Conservation (phyloP, 306 rosid species). For the Nissolia schottii region DNA sequence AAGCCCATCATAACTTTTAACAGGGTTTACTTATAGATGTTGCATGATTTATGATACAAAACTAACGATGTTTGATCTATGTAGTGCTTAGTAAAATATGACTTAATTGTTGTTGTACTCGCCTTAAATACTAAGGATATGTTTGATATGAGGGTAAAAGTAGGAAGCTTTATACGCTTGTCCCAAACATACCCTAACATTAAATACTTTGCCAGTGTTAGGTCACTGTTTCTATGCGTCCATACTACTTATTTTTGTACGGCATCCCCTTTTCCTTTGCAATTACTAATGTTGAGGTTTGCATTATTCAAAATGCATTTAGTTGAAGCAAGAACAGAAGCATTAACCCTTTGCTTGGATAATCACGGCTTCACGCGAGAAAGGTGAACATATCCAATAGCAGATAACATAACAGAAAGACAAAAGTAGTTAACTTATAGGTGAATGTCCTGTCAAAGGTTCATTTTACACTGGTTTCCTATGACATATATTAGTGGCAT, state of each 20-base stretch:
- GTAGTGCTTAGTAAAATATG: too few species aligned
- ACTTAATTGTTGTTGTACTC: too few species aligned
- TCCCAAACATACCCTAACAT: too few species aligned
- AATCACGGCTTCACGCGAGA: neutral
- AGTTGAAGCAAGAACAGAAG: neutral
- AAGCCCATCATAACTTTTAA: too few species aligned
- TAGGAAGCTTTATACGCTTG: too few species aligned
- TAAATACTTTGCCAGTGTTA: too few species aligned
- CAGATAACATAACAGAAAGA: neutral
- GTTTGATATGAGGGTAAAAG: too few species aligned
- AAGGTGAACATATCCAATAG: constrained; percentile 6
- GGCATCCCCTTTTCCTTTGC: neutral
- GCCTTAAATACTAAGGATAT: too few species aligned
- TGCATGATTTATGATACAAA: too few species aligned
- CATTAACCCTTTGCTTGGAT: neutral
- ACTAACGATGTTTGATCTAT: too few species aligned
- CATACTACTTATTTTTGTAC: neutral
- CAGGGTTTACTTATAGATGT: too few species aligned
- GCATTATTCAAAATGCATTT: neutral
- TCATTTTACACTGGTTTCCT: neutral
- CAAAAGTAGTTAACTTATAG: neutral
- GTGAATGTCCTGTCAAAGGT: constrained; percentile 17
- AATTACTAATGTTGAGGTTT: neutral
- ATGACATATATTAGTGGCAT: neutral
- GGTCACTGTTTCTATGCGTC: neutral